Evolutionary conservation across 2,329 filamentous ascomycete genomes (phyloP), one percentile per base, ranked within the genome.

Genomic region (Phialophora chinensis): DNA sequence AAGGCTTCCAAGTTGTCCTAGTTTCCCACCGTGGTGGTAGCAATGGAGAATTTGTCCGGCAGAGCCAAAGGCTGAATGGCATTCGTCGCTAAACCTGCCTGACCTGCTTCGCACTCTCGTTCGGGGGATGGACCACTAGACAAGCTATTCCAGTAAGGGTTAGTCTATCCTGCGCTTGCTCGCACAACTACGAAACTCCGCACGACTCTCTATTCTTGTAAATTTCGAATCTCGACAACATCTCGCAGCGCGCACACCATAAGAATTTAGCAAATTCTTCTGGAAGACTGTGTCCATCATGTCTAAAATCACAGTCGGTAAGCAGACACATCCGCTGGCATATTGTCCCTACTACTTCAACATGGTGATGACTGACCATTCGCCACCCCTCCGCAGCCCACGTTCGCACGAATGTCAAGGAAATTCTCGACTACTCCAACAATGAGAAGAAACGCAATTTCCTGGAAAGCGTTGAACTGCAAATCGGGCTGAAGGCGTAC

Each of bases 381-480:
- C 10, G 10, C 33, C 23, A 25, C 33, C 33, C 33, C 33, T 12
- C 33, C 8, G 33, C 33, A 35, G 33, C 33, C 33, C 33, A 35
- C 11, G 33, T 60, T 60, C 56, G 93, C 88, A 86, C 88, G 82
- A 94, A 98, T 86, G 92, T 98, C 82, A 86, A 90, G 83, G 88
- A 95, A 82, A 88, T 99, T 79, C 91, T 99, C 78, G 90, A 96
- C 79, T 98, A 98, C 90, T 96, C 91, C 80, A 87, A 87, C 78
- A 89, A 96, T 83, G 92, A 91, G 83, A 97, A 97, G 91, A 97
- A 97, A 91, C 87, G 93, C 77, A 97, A 97, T 89, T 97, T 97
- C 87, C 87, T 96, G 81, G 92, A 95, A 87, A 94, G 91, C 80
- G 92, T 97, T 74, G 81, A 83, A 76, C 79, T 91, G 76, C 88